These are phyloP conservation scores for Talaromyces sp. DNA, from an alignment of 2,329 filamentous ascomycete species.

Conservation along the genomic window DNA sequence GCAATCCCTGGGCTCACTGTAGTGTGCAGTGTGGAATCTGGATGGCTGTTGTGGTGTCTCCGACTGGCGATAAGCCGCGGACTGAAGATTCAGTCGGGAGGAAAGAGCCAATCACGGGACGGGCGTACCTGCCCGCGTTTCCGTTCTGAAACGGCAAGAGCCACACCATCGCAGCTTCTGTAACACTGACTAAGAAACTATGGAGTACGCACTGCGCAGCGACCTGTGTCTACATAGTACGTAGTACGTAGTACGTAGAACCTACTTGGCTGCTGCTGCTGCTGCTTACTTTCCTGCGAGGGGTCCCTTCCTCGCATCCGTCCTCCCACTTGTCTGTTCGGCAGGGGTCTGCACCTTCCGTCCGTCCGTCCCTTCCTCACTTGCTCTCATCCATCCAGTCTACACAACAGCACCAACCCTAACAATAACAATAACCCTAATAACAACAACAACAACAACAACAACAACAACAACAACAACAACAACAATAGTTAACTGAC, in stretches of 20 bases:
- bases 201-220: too few relatives aligned
- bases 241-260: too few relatives aligned
- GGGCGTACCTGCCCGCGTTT: not conserved
- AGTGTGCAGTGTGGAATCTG: too few relatives aligned
- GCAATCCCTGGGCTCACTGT: not conserved
- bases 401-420: not conserved
- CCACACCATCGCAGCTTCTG: constrained; percentile 10
- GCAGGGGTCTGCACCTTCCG: too few relatives aligned
- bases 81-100: not conserved
- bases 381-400: not conserved
- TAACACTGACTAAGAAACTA: too few relatives aligned
- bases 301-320: not conserved
- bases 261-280: too few relatives aligned
- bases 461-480: not conserved
- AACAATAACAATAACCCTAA: not conserved
- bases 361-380: too few relatives aligned
- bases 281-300: not conserved
- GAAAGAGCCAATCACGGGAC: not conserved
- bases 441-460: not conserved
- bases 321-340: too few relatives aligned
- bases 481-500: not conserved
- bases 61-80: not conserved
- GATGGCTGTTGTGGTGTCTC: too few relatives aligned
- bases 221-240: too few relatives aligned
- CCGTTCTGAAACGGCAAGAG: constrained; percentile 7